Evolutionary conservation across 2,329 filamentous ascomycete genomes (phyloP), one percentile per base, ranked within the genome.

Genomic region (Phialophora verrucosa): DNA sequence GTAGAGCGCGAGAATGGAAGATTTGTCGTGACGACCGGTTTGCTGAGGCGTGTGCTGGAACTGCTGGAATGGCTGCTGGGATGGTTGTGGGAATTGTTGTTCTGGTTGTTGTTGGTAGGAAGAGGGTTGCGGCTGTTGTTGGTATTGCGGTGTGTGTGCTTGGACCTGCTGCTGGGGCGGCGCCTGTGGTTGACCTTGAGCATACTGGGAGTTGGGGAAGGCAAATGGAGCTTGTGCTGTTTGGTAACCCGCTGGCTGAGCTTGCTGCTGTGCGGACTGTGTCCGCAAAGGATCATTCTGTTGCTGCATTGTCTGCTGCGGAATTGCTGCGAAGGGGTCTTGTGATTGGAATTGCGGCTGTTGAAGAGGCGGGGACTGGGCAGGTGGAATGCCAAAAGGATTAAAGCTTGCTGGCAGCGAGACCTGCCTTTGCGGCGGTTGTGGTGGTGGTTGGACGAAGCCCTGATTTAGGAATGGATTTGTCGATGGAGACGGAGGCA

Each of bases 1-100:
- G 69, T 82, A 83, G 12, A 83, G 73, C 14, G 81, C 78, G 42
- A 83, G 74, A 55, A 83, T 83, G 59, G 77, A 79, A 44, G 76
- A 78, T 70, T 82, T 83, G 65, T 83, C 79, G 66, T 82, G 74
- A 42, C 78, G 76, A 23, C 78, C 77, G 3, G 79, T 81, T 51
- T 75, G 75, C 69, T 82, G 81, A 4, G 78, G 70, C 31, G 71
- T 70, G n/a, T 80, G 72, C 35, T 70, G 70, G 23, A 70, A 71
- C 49, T 55, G 59, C 55, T 42, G 69, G 47, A 67, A 60, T 58
- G 68, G 69, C 29, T 70, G 68, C 57, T 59, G 57, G 25, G 20
- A 7, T 35, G 32, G 53, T 8, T 31, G 53, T 31, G 53, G 8
- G 20, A 17, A 55, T 38, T 70, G 64, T 38, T 47, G 5, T 54